Evolutionary conservation across 2,329 filamentous ascomycete species (phyloP).

Genomic region (Cercospora zeae-maydis): DNA sequence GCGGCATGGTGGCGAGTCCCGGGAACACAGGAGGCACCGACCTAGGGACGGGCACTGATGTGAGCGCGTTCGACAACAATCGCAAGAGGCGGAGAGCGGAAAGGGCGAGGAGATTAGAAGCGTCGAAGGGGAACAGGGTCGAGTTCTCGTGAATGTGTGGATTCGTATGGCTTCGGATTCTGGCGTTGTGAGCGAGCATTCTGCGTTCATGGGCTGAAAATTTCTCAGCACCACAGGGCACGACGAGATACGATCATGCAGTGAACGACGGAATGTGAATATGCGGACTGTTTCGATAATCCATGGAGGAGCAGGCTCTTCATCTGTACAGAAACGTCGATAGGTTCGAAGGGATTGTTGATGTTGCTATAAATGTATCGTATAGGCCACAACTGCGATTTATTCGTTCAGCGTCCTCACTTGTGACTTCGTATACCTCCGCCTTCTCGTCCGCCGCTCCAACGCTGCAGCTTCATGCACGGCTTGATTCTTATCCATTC

Average conservation of each 20-base stretch:
- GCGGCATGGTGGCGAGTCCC: constrained; percentile 35
- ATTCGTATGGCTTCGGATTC: neutral
- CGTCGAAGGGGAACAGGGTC: constrained; percentile 40
- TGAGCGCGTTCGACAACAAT: constrained; percentile 52
- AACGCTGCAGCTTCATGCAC: constrained; percentile 25
- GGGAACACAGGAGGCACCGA: constrained; percentile 40
- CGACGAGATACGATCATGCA: constrained; percentile 3
- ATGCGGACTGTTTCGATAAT: neutral
- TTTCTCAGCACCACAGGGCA: neutral
- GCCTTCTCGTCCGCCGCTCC: constrained; percentile 23
- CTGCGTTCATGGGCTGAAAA: neutral
- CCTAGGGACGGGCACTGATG: constrained; percentile 39
- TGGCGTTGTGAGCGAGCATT: constrained; percentile 7
- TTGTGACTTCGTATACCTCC: neutral
- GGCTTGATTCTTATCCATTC: constrained; percentile 21
- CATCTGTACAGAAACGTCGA: neutral
- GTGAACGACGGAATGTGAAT: neutral
- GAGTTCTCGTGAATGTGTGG: constrained; percentile 44
- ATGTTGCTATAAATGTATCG: neutral
- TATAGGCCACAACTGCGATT: neutral
- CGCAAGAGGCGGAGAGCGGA: constrained; percentile 53
- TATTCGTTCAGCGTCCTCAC: neutral
- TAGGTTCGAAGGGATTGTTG: neutral
- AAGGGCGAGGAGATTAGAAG: constrained; percentile 42
- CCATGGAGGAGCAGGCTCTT: neutral